Conservation (phyloP, 495 filamentous ascomycete species). For the Talaromyces thailandensis region DNA sequence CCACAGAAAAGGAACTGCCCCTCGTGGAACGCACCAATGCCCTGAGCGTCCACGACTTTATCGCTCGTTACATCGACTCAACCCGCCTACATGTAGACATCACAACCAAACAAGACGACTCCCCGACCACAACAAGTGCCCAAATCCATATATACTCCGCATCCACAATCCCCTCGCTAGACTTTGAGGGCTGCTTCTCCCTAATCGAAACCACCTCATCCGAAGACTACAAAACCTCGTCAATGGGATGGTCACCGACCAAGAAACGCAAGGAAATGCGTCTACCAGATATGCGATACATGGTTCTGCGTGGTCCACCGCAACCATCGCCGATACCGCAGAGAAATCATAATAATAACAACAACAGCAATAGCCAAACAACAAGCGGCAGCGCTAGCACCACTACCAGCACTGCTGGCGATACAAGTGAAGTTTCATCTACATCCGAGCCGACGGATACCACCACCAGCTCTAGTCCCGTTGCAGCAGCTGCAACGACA, state of each 20-base stretch:
- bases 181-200: conserved; percentile 58
- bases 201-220: conserved; percentile 64
- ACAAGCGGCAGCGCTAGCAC: not conserved
- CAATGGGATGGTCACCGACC: conserved; percentile 57
- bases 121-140: not conserved
- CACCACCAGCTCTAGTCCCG: not conserved
- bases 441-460: not conserved
- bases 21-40: conserved; percentile 36
- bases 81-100: conserved; percentile 8
- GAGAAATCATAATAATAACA: not conserved
- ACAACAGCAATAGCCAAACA: not conserved
- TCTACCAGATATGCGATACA: conserved; percentile 58
- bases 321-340: not conserved
- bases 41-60: conserved; percentile 25
- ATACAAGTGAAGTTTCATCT: not conserved
- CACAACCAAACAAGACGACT: not conserved
- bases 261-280: conserved; percentile 71
- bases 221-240: conserved; percentile 55
- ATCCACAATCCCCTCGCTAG: conserved; percentile 32
- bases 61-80: conserved; percentile 19
- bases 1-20: conserved; percentile 10
- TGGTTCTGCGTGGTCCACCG: conserved; percentile 39
- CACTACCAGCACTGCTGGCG: not conserved
- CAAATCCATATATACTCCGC: conserved; percentile 34
- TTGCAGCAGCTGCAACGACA: not conserved